Base-by-base conservation (phyloP, 441 rosid species). In the Dalechampia spathulata region DNA sequence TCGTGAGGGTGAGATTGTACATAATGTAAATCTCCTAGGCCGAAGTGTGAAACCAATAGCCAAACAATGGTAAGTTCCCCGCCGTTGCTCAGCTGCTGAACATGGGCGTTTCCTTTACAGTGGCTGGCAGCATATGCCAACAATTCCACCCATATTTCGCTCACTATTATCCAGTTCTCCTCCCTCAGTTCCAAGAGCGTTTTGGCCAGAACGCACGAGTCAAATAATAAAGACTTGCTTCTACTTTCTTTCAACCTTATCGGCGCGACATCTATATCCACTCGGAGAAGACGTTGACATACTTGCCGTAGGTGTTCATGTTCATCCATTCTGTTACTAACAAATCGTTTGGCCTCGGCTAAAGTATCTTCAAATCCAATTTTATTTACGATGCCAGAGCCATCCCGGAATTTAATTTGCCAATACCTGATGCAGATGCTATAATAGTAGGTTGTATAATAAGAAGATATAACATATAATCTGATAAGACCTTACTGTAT, bases 41-140 rank as follows among this genome's bases (percentile, higher is more conserved):
- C 83, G 49, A 86, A 67, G 57, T 83, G 87, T 46, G 86, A 79
- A 83, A 86, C 81, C 57, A 83, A 21, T 40, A 83, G 61, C 94
- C 94, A 86, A 43, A 81, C 80, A 47, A 79, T 72, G 46, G 78
- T 77, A 4, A 78, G 70, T 83, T 86, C 82, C 7, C 80, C 87
- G 0, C 90, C 90, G 72, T 79, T 78, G 26, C 83, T 73, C 5
- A 79, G 64, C 34, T 72, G 77, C 37, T 81, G 81, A 16, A 79
- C 84, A 48, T 83, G 86, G 8, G 81, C 68, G 3, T 52, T 73
- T 3, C 82, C 57, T 32, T 70, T 60, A 62, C 84, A 79, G 44
- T 81, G 81, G 42, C 77, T 72, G 0, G 84, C 79, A 1, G 82
- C 79, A 40, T 75, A 67, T 17, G 81, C 72, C 53, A 78, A 37